phyloP scores from a whole-genome alignment of 23 red algal species.

The Gracilariopsis chorda region DNA sequence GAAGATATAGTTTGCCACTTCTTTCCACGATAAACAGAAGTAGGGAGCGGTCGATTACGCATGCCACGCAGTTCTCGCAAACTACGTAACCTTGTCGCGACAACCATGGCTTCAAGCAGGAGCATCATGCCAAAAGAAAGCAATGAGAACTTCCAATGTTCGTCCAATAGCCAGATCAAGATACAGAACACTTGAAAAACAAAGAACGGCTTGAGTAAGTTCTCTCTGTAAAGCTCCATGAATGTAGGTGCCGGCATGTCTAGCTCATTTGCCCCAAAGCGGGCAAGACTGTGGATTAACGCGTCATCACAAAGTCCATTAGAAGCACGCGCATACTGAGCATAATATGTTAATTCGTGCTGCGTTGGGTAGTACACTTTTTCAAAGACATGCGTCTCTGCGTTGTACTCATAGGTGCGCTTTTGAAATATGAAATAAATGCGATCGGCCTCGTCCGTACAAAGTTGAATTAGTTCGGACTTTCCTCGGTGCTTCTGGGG shows the following conservation, averaged over 20 bases:
- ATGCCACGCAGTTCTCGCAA: constrained; percentile 96
- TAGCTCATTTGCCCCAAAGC: constrained; percentile 77
- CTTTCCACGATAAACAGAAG: constrained; percentile 64
- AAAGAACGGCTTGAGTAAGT: constrained; percentile 92
- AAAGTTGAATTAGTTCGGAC: constrained; percentile 59
- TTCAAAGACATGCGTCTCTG: constrained; percentile 26
- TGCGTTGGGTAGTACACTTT: constrained; percentile 81
- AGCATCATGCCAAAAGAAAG: constrained; percentile 97
- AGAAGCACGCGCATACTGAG: constrained; percentile 4
- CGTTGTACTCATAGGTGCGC: constrained; percentile 74
- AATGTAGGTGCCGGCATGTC: constrained; percentile 93
- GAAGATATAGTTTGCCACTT: constrained; percentile 80
- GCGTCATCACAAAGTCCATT: constrained; percentile 62
- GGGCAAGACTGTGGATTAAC: constrained; percentile 5
- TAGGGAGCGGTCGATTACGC: constrained; percentile 60
- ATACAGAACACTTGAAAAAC: constrained; percentile 98
- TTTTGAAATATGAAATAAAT: constrained; percentile 88
- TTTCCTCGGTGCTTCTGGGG: constrained; percentile 82
- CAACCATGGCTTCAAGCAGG: constrained; percentile 92
- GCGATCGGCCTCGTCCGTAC: background rate
- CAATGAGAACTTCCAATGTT: constrained; percentile 91
- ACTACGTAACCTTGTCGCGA: constrained; percentile 67
- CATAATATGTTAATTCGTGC: constrained; percentile 44
- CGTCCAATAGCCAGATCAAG: constrained; percentile 91
- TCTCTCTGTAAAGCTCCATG: constrained; percentile 90